Conservation (phyloP, 306 rosid genomes). For the Corylus avellana region DNA sequence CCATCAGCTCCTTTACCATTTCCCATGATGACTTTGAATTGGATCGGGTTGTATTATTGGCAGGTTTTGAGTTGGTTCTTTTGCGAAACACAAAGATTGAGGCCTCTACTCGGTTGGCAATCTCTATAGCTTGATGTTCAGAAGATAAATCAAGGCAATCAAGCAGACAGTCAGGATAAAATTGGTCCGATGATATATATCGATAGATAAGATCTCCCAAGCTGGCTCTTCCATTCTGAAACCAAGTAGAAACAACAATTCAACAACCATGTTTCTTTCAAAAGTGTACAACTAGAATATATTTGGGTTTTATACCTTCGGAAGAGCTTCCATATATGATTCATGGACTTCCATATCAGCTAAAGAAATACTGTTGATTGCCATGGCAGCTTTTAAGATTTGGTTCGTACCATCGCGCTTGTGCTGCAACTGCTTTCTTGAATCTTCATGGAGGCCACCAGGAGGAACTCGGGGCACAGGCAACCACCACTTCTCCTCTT, state of each 20-base stretch:
- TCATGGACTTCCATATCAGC: conserved; percentile 90
- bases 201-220: conserved; percentile 93
- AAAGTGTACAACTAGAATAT: neutral
- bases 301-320: conserved; percentile 55
- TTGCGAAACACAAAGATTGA: conserved; percentile 71
- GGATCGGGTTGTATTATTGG: conserved; percentile 37
- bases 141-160: conserved; percentile 88
- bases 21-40: conserved; percentile 92
- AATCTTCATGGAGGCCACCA: conserved; percentile 67
- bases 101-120: conserved; percentile 83
- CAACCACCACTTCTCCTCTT: conserved; percentile 98
- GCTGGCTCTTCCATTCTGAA: conserved; percentile 83
- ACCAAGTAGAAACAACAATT: conserved; percentile 25
- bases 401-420: conserved; percentile 87
- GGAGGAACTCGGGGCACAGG: conserved; percentile 92
- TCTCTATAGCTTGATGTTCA: conserved; percentile 94
- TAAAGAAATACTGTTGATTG: conserved; percentile 72
- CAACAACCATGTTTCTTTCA: neutral
- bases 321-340: conserved; percentile 80
- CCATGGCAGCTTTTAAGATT: conserved; percentile 88
- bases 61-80: conserved; percentile 58
- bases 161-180: conserved; percentile 78
- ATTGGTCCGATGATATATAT: conserved; percentile 82
- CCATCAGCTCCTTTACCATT: conserved; percentile 92
- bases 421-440: conserved; percentile 82